Conservation (phyloP, 176 grass and related monocot genomes). For the Puccinellia tenuiflora region DNA sequence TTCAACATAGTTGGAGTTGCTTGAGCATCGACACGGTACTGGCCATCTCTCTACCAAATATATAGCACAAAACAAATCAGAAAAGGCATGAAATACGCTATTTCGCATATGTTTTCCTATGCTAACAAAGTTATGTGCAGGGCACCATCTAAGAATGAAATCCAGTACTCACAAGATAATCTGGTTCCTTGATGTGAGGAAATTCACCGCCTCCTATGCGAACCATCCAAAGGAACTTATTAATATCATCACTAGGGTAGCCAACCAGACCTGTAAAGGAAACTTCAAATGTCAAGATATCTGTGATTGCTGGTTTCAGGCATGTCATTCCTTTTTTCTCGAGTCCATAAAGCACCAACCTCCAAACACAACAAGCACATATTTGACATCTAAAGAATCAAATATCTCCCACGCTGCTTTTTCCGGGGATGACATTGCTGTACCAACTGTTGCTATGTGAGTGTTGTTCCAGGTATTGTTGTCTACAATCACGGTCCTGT, state of each 20-base stretch:
- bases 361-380: conserved; percentile 98
- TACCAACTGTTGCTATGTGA: conserved; percentile 99
- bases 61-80: conserved; percentile 15
- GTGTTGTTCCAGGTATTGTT: conserved; percentile 99
- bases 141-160: background rate
- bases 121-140: conserved; percentile 9
- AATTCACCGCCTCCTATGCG: conserved; percentile 99
- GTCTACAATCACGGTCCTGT: conserved; percentile 97
- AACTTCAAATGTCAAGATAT: conserved; percentile 29
- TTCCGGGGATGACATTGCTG: conserved; percentile 98
- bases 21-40: conserved; percentile 94
- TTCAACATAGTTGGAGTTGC: conserved; percentile 97
- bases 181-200: conserved; percentile 98
- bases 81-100: background rate
- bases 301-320: background rate
- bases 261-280: conserved; percentile 91
- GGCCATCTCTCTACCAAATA: conserved; percentile 79
- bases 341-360: conserved; percentile 32
- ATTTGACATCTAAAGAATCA: conserved; percentile 98
- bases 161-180: conserved; percentile 90
- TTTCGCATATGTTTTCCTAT: background rate
- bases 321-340: background rate
- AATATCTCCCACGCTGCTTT: conserved; percentile 99
- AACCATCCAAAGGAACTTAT: conserved; percentile 99
- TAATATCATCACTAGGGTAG: conserved; percentile 98